Conservation (phyloP, 805 yeast species). For the Candida morakotiae region DNA sequence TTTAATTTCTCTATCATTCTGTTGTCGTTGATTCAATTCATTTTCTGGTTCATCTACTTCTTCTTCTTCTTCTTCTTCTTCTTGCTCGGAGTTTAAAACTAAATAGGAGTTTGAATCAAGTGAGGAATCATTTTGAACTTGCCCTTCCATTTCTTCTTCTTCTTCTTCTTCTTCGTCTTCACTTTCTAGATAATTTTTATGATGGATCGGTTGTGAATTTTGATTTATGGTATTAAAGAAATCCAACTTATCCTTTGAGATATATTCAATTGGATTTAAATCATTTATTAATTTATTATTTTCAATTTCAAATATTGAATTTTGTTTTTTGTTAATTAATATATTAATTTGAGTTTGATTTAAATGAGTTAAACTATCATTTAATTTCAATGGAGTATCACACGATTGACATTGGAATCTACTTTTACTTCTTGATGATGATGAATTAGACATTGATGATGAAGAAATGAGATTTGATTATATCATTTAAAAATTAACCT, state of each 20-base stretch:
- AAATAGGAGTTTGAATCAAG: slow-evolving; percentile 9
- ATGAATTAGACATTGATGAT: not conserved
- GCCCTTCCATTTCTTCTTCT: slow-evolving; percentile 11
- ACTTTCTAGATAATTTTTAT: slow-evolving; percentile 28
- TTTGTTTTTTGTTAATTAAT: slow-evolving; percentile 34
- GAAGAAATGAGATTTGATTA: too few relatives aligned
- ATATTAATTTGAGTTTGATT: slow-evolving; percentile 54
- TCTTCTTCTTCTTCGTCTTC: slow-evolving; percentile 18
- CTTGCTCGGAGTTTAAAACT: slow-evolving; percentile 8
- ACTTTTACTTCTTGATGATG: not conserved
- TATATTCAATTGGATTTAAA: slow-evolving; percentile 26
- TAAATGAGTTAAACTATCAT: slow-evolving; percentile 49
- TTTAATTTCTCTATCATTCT: slow-evolving; percentile 19
- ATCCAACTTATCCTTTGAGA: slow-evolving; percentile 38
- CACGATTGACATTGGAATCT: slow-evolving; percentile 55
- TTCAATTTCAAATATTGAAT: slow-evolving; percentile 10
- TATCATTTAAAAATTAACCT: too few relatives aligned
- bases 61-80: not conserved
- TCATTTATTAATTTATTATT: slow-evolving; percentile 13
- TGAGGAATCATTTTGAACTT: slow-evolving; percentile 7
- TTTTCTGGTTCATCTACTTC: slow-evolving; percentile 7
- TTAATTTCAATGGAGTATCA: slow-evolving; percentile 52
- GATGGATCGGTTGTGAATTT: slow-evolving; percentile 19
- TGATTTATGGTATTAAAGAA: slow-evolving; percentile 28
- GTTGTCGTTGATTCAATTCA: too few relatives aligned